Evolutionary conservation across 768 basidiomycete genomes (phyloP).

Genomic region (Tylopilus balloui): DNA sequence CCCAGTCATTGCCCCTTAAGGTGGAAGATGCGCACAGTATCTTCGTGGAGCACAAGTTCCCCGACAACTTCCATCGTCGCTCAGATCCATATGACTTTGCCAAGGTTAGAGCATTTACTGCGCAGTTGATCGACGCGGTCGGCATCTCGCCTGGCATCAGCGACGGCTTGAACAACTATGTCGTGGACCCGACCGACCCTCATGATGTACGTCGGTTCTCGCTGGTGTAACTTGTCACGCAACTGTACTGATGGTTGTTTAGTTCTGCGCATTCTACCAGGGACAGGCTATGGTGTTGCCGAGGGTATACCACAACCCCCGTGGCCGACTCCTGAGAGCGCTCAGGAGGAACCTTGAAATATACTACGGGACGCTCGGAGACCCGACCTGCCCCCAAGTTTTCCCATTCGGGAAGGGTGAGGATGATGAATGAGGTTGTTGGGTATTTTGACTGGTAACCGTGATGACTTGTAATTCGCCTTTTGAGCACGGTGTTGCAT

Average conservation of each 20-base stretch:
- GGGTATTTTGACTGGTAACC: too few species aligned
- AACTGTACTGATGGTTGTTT: background rate
- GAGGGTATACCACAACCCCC: constrained; percentile 16
- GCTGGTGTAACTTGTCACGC: background rate
- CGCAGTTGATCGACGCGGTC: background rate
- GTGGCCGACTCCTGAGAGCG: background rate
- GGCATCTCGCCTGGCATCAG: constrained; percentile 12
- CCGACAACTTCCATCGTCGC: constrained; percentile 16
- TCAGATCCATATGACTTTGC: constrained; percentile 7
- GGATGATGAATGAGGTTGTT: too few species aligned
- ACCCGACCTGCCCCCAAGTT: background rate
- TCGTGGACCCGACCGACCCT: constrained; percentile 8
- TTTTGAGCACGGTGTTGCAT: too few species aligned
- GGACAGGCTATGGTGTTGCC: constrained; percentile 12
- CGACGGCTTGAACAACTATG: constrained; percentile 12
- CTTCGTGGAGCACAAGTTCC: constrained; percentile 13
- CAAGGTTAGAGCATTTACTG: too few species aligned
- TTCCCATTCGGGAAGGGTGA: background rate
- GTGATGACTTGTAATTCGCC: too few species aligned
- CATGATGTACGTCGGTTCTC: constrained; percentile 8
- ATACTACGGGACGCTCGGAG: background rate
- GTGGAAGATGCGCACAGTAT: constrained; percentile 16
- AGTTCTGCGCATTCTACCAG: constrained; percentile 18
- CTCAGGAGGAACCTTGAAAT: background rate
- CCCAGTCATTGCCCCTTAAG: constrained; percentile 8